Conservation (phyloP, 345 rosid species). For the Eucalyptus melliodora region DNA sequence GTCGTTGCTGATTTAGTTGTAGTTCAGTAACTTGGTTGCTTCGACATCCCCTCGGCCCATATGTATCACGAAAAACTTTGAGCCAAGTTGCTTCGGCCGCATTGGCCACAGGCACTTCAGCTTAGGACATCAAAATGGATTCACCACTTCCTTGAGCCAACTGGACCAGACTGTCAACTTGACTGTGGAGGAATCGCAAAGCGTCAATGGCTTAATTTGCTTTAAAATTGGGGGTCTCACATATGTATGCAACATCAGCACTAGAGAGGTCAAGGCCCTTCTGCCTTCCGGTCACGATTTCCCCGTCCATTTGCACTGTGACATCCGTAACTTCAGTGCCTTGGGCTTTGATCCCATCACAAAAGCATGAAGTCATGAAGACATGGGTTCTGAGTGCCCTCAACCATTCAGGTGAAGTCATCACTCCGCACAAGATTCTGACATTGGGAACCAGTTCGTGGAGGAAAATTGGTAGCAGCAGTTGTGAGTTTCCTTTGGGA, state of each 20-base stretch:
- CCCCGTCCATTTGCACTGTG: background rate
- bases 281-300: background rate
- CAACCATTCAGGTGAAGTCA: background rate
- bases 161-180: background rate
- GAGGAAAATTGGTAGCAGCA: background rate
- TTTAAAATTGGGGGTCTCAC: background rate
- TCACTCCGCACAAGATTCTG: background rate
- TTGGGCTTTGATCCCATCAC: background rate
- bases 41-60: background rate
- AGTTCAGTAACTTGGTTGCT: background rate
- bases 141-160: background rate
- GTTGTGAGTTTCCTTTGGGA: background rate
- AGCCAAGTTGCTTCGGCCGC: background rate
- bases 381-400: background rate
- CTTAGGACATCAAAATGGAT: background rate
- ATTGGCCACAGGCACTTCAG: background rate
- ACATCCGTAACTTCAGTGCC: background rate
- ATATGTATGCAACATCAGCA: background rate
- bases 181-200: background rate
- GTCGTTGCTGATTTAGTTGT: background rate
- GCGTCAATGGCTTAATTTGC: background rate
- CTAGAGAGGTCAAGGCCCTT: background rate
- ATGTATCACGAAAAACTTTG: background rate
- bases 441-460: background rate
- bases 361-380: background rate